Evolutionary conservation across 2,329 filamentous ascomycete genomes (phyloP), one percentile per base, ranked within the genome.

Genomic region (Pseudopyrenochaeta lycopersici): DNA sequence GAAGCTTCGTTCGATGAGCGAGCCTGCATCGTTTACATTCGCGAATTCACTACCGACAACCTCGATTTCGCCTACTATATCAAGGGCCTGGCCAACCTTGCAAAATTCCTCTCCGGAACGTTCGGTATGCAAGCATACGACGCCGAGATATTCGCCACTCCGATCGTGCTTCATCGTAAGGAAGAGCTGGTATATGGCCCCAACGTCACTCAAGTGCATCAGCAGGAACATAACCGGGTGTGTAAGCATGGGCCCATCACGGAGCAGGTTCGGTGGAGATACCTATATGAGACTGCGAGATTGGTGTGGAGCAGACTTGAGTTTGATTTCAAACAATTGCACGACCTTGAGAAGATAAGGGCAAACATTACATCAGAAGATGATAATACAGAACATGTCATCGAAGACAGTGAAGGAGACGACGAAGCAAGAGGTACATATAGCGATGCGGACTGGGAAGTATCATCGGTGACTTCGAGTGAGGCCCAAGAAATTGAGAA

Each of bases 11-110:
- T 43, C 11, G 45, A 33, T 15, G 23, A 39, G 20, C 40, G 14
- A 10, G 41, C 57, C 3, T 38, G 27, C 20, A 20, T 68, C 9
- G 58, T 72, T 14, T 63, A 52, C 47, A 64, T 71, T 40, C 40
- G 32, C 4, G 17, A 21, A 14, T 70, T 72, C 51, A 68, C 66
- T 44, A 54, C 29, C 4, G 51, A 65, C 6, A 33, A 33, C 1
- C 40, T 30, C 4, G 58, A 66, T 23, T 63, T 69, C 23, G 50
- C 50, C 14, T 69, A 63, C 45, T 63, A 60, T 29, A 44, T 71
- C 27, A 45, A 49, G 12, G 63, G 63, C 11, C 29, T n/a, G 4
- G 18, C 23, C 2, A 41, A 63, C n/a, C 12, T 56, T 38, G 23
- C 47, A 2, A 62, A 45, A 27, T 67, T 70, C 11, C 43, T 52